phyloP scores from a whole-genome alignment of 73 alveolate species.

The Tetrahymena malaccensis region DNA sequence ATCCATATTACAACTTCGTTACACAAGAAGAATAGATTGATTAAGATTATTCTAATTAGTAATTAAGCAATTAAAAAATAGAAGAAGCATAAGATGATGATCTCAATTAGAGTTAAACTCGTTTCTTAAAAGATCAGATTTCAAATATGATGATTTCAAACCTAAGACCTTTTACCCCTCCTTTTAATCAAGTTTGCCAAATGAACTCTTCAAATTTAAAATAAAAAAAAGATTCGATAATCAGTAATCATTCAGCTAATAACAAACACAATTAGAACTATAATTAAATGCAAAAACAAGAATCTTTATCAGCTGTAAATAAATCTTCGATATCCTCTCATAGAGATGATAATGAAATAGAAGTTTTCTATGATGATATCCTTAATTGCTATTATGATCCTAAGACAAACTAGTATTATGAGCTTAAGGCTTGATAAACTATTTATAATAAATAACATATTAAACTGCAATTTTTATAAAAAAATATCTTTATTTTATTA shows the following conservation, averaged over 20 bases:
- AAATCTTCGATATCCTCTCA: neutral
- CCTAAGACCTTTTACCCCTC: neutral
- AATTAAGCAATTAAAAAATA: neutral
- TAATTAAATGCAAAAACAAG: neutral
- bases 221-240: neutral
- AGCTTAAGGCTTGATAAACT: neutral
- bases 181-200: neutral
- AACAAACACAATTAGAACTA: neutral
- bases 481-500: neutral
- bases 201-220: neutral
- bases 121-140: neutral
- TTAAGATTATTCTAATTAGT: neutral
- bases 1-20: neutral
- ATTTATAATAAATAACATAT: neutral
- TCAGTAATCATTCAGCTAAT: neutral
- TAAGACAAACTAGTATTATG: neutral
- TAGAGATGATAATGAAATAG: neutral
- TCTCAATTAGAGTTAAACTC: neutral
- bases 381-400: neutral
- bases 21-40: neutral
- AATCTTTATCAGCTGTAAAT: neutral
- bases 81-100: neutral
- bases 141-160: neutral
- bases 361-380: neutral
- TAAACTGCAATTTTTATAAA: neutral